Conservation (phyloP, 331 rosid species). For the Arachis monticola region DNA sequence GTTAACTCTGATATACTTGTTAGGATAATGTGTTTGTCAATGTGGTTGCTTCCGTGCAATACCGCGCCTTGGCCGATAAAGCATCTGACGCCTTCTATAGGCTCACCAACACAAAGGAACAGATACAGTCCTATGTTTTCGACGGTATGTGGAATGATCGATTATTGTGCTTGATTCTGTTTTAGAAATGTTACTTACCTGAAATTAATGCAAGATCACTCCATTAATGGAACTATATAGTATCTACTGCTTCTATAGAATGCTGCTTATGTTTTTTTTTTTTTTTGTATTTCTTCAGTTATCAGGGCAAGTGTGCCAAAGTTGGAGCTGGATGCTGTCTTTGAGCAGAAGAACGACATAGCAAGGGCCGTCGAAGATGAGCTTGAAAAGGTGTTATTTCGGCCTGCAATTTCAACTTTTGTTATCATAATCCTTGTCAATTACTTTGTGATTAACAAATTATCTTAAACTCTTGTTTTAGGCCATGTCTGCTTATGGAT, state of each 20-base stretch:
- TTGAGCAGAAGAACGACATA: constrained; percentile 65
- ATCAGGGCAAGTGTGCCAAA: constrained; percentile 66
- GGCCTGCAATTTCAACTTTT: background rate
- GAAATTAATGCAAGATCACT: background rate
- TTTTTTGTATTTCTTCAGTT: constrained; percentile 43
- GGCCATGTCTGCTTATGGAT: constrained; percentile 70
- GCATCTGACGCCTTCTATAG: constrained; percentile 62
- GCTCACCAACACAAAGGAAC: constrained; percentile 56
- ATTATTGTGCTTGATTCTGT: background rate
- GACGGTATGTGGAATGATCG: constrained; percentile 44
- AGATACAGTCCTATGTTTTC: constrained; percentile 61
- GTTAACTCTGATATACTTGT: constrained; percentile 17
- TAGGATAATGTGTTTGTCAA: constrained; percentile 67
- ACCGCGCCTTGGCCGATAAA: constrained; percentile 57
- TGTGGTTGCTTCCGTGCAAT: constrained; percentile 67
- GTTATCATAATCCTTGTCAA: background rate
- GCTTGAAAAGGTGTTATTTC: constrained; percentile 53
- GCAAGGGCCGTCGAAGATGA: constrained; percentile 62
- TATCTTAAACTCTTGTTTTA: constrained; percentile 35
- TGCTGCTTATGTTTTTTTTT: background rate
- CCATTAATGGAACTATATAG: background rate
- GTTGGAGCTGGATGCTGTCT: constrained; percentile 59
- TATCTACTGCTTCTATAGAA: background rate
- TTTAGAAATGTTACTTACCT: background rate
- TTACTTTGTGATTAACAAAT: constrained; percentile 2